phyloP scores from a whole-genome alignment of 768 basidiomycete genomes.

The Imleria badia region DNA sequence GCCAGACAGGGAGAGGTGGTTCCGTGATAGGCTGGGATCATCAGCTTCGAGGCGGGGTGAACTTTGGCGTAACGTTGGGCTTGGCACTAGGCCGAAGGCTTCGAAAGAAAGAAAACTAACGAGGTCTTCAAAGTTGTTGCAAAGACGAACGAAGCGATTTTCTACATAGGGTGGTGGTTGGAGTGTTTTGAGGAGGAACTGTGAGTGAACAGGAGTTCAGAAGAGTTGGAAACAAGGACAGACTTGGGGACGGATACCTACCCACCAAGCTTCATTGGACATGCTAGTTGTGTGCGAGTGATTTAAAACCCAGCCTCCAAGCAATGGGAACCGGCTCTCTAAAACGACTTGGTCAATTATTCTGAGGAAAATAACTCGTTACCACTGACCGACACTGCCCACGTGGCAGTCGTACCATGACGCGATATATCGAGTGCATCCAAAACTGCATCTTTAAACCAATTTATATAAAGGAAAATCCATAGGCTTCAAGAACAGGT shows the following conservation, averaged over 20 bases:
- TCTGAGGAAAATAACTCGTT: not conserved
- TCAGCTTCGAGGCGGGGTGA: not conserved
- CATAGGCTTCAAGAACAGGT: conserved; percentile 2
- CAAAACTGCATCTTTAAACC: conserved; percentile 30
- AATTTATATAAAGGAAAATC: conserved; percentile 19
- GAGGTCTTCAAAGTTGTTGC: conserved; percentile 32
- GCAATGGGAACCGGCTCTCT: conserved; percentile 22
- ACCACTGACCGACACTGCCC: conserved; percentile 6
- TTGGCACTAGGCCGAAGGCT: conserved; percentile 17
- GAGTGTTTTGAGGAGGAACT: conserved; percentile 7
- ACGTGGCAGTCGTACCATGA: conserved; percentile 9
- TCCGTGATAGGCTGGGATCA: conserved; percentile 9
- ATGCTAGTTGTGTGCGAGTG: conserved; percentile 17
- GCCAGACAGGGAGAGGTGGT: conserved; percentile 23
- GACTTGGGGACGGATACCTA: conserved; percentile 10
- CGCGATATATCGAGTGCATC: conserved; percentile 21
- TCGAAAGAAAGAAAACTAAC: conserved; percentile 29
- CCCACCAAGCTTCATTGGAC: conserved; percentile 34
- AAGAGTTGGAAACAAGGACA: not conserved
- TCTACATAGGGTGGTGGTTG: conserved; percentile 22
- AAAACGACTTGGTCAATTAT: not conserved
- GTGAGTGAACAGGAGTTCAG: not conserved
- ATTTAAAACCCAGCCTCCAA: conserved; percentile 36
- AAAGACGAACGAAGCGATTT: conserved; percentile 32
- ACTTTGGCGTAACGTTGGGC: conserved; percentile 20